Percentiles rank a stretch among this genome's conserved stretches.
Conservation (phyloP, 2,329 filamentous ascomycete species). For the Colletotrichum simmondsii region DNA sequence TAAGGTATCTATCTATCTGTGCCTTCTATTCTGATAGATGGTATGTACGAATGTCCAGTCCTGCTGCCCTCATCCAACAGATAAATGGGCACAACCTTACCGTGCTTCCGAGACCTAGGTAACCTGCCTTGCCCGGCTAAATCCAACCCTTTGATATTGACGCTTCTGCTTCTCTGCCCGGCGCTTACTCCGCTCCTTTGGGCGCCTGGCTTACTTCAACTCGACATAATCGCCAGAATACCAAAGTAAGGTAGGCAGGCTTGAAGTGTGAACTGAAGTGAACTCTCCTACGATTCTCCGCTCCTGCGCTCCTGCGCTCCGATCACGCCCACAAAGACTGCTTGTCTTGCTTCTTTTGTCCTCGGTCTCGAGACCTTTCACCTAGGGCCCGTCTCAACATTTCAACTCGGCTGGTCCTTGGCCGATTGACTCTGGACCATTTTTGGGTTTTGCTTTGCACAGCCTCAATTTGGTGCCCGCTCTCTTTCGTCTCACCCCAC, state of each 20-base stretch:
- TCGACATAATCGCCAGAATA: neutral
- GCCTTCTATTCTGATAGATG: too few relatives aligned
- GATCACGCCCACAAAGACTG: neutral
- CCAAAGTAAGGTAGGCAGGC: too few relatives aligned
- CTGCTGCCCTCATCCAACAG: neutral
- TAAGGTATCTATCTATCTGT: too few relatives aligned
- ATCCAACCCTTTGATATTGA: neutral
- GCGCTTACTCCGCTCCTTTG: neutral
- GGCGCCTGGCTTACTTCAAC: neutral
- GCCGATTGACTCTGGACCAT: neutral
- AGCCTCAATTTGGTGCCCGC: constrained; percentile 27
- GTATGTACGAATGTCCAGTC: too few relatives aligned
- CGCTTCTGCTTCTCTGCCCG: neutral
- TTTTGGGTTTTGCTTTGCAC: constrained; percentile 25
- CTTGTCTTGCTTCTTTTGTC: neutral
- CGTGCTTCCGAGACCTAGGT: too few relatives aligned
- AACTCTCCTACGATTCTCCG: neutral
- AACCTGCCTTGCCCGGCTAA: too few relatives aligned
- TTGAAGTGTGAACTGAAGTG: neutral
- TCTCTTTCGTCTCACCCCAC: constrained; percentile 22
- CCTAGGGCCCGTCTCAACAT: neutral
- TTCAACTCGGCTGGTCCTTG: neutral
- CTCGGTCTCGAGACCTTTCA: too few relatives aligned
- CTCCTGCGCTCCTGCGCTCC: neutral
- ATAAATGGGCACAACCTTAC: too few relatives aligned